Evolutionary conservation across 345 rosid species (phyloP).

Genomic region (Eucalyptus curtisii): DNA sequence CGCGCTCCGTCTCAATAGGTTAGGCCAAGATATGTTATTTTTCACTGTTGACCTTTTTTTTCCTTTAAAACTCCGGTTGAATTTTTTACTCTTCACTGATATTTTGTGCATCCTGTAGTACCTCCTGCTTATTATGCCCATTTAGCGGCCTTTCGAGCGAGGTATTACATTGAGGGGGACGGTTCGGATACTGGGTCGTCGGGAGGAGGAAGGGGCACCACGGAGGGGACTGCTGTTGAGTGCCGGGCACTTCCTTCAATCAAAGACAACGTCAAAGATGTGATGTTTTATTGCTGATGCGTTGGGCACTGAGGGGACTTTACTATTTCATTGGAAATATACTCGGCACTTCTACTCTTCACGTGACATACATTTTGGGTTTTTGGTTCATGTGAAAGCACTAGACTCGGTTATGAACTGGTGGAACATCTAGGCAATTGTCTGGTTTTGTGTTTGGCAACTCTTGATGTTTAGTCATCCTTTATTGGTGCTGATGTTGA

Average conservation of each 20-base stretch:
- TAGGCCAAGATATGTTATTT: background rate
- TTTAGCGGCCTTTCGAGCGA: slow-evolving; percentile 51
- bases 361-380: background rate
- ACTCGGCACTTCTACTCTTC: background rate
- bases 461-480: background rate
- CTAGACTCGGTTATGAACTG: background rate
- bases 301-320: background rate
- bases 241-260: slow-evolving; percentile 17
- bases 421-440: background rate
- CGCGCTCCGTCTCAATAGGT: slow-evolving; percentile 67
- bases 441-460: background rate
- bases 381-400: background rate
- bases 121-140: slow-evolving; percentile 74
- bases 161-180: slow-evolving; percentile 34
- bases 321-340: background rate
- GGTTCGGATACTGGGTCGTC: slow-evolving; percentile 8
- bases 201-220: background rate
- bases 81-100: background rate
- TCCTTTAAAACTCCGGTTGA: background rate
- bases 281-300: slow-evolving; percentile 51
- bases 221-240: background rate
- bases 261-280: slow-evolving; percentile 44
- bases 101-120: slow-evolving; percentile 9
- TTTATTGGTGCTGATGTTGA: background rate
- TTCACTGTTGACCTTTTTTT: background rate